Percentiles rank a stretch among this genome's conserved stretches.
These are phyloP conservation scores for Gossypium bickii DNA, from an alignment of 345 rosid genomes.

Conservation along the genomic window DNA sequence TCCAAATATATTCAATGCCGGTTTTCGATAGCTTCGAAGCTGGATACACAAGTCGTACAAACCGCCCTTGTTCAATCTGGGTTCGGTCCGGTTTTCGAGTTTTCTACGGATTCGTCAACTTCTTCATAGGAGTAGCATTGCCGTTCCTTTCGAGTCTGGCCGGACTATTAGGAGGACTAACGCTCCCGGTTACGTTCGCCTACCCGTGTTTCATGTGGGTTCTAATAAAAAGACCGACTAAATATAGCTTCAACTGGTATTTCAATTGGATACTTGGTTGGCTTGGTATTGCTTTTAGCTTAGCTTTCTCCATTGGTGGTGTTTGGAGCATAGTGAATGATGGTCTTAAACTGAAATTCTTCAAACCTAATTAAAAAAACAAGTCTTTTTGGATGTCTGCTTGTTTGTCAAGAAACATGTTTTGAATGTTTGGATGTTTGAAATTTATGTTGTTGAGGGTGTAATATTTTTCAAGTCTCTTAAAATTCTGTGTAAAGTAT, in stretches of 20 bases:
- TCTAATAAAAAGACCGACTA: conserved; percentile 69
- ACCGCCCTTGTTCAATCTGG: conserved; percentile 92
- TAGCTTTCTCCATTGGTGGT: conserved; percentile 91
- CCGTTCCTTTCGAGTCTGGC: conserved; percentile 93
- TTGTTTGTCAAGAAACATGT: neutral
- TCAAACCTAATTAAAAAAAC: conserved; percentile 49
- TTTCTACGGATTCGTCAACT: conserved; percentile 68
- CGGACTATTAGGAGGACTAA: conserved; percentile 88
- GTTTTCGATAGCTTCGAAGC: conserved; percentile 94
- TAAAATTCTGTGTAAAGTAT: neutral
- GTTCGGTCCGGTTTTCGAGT: conserved; percentile 93
- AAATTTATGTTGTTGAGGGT: neutral
- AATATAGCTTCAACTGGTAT: conserved; percentile 92
- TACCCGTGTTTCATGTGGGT: conserved; percentile 99
- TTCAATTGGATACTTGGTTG: conserved; percentile 93
- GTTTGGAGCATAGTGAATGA: conserved; percentile 83
- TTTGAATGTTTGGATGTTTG: neutral
- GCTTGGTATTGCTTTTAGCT: conserved; percentile 83
- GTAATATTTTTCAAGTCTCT: too few species aligned
- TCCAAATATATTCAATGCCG: conserved; percentile 96
- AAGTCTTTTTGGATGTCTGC: neutral
- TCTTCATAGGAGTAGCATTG: conserved; percentile 93
- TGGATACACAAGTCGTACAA: conserved; percentile 89
- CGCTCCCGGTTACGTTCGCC: conserved; percentile 91
- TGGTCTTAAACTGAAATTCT: conserved; percentile 87